Evolutionary conservation across 495 filamentous ascomycete species (phyloP), one percentile per base, ranked within the genome.

Genomic region (Neurospora hispaniola): DNA sequence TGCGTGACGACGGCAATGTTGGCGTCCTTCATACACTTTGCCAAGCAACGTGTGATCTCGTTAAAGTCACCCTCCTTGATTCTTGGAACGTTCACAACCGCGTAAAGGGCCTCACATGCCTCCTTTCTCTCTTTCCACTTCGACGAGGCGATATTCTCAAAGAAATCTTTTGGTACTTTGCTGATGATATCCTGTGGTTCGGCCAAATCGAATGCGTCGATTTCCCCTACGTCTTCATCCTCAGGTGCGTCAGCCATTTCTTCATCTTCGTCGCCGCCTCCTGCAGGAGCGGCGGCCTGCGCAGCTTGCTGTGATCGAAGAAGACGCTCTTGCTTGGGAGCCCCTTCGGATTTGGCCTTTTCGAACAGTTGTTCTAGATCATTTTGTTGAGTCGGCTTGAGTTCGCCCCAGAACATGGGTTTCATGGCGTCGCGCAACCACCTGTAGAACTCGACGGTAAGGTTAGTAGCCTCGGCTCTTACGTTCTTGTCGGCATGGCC

Each of bases 41-140:
- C 96, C 62, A 98, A 83, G 6, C 86, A 88, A 62, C 90, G 87
- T 59, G 92, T 88, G 77, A 97, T 89, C 74, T 98, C 94, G 80
- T 90, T 88, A 75, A 92, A 99, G 48, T 90, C 91, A 4, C 88
- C 94, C 73, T 98, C 96, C 81, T 97, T 94, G 79, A 99, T 97
- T 71, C 91, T 88, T 31, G 96, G 94, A 20, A 96, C 90, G 78
- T 98, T 97, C 71, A 96, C 81, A 10, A 88, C 85, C 14, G 85
- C 85, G 77, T 91, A 90, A 4, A 98, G 83, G 8, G 89, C 94
- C 73, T 99, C 96, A 39, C 98, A 83, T 0, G 93, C 92, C 69
- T 99, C 96, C 82, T 98, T 98, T 73, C 96, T 88, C 76, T 99
- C 96, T 80, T 98, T 98, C 96, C 96, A 99, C 77, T 98, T 99